Percentiles rank a stretch among this genome's conserved stretches.
Conservation (phyloP, 495 filamentous ascomycete species). For the Aspergillus ostianus region DNA sequence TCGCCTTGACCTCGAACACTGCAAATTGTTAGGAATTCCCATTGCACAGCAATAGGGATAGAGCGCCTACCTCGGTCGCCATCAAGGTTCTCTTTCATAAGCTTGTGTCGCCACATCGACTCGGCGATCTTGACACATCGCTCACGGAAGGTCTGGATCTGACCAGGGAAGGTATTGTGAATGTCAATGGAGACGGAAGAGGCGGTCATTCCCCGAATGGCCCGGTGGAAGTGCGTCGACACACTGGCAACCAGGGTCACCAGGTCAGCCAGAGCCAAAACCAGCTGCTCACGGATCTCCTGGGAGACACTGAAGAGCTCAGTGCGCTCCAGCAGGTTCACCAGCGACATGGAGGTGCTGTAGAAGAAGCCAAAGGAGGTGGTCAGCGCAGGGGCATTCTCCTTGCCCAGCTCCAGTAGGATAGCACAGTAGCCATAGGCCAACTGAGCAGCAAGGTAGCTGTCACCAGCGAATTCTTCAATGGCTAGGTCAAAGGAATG, state of each 20-base stretch:
- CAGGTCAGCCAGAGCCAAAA: conserved; percentile 35
- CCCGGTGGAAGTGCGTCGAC: conserved; percentile 33
- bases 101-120: conserved; percentile 40
- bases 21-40: background rate
- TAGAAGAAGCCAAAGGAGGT: conserved; percentile 41
- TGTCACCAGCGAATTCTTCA: conserved; percentile 35
- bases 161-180: conserved; percentile 29
- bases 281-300: conserved; percentile 39
- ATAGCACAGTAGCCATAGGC: conserved; percentile 39
- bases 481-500: conserved; percentile 37
- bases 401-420: conserved; percentile 37
- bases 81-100: conserved; percentile 25
- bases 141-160: conserved; percentile 30
- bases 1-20: conserved; percentile 24
- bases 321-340: conserved; percentile 37
- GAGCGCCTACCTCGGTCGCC: conserved; percentile 16
- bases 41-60: background rate
- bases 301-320: conserved; percentile 35
- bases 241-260: conserved; percentile 35
- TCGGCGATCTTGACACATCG: conserved; percentile 34
- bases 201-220: conserved; percentile 22
- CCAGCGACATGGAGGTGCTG: conserved; percentile 30
- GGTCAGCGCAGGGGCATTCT: conserved; percentile 34
- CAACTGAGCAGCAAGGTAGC: conserved; percentile 36
- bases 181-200: conserved; percentile 34